Conservation (phyloP, 345 rosid species). For the Salix purpurea region DNA sequence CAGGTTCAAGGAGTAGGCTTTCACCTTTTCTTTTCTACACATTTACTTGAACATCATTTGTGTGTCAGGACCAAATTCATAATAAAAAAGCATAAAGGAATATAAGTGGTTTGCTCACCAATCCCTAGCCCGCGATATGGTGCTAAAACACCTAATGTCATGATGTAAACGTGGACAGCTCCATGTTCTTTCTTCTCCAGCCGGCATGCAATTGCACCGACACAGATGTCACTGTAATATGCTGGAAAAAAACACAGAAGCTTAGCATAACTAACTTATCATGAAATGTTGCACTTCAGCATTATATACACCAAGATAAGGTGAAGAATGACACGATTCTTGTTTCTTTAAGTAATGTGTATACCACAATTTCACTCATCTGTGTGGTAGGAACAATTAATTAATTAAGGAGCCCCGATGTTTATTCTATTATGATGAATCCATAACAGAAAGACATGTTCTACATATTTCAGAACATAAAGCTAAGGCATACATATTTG, state of each 20-base stretch:
- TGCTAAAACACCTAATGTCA: constrained; percentile 96
- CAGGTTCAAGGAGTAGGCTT: not conserved
- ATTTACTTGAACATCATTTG: not conserved
- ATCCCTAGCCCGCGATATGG: constrained; percentile 94
- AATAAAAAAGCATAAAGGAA: not conserved
- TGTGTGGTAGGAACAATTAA: not conserved
- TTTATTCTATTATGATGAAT: not conserved
- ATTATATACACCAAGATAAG: not conserved
- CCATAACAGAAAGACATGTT: not conserved
- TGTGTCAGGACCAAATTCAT: not conserved
- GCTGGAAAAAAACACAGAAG: constrained; percentile 44
- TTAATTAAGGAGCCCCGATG: no score
- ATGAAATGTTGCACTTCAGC: not conserved
- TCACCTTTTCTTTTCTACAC: not conserved
- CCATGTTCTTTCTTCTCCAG: constrained; percentile 92
- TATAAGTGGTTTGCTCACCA: constrained; percentile 44
- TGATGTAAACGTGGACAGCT: constrained; percentile 67
- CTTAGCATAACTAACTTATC: not conserved
- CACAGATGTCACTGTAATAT: constrained; percentile 88
- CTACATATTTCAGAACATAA: not conserved
- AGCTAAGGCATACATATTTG: not conserved
- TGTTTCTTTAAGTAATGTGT: not conserved
- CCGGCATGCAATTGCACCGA: constrained; percentile 93
- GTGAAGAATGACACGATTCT: not conserved
- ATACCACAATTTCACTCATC: not conserved